Base-by-base conservation (phyloP, 2,329 filamentous ascomycete genomes). In the Pseudogymnoascus sp. region DNA sequence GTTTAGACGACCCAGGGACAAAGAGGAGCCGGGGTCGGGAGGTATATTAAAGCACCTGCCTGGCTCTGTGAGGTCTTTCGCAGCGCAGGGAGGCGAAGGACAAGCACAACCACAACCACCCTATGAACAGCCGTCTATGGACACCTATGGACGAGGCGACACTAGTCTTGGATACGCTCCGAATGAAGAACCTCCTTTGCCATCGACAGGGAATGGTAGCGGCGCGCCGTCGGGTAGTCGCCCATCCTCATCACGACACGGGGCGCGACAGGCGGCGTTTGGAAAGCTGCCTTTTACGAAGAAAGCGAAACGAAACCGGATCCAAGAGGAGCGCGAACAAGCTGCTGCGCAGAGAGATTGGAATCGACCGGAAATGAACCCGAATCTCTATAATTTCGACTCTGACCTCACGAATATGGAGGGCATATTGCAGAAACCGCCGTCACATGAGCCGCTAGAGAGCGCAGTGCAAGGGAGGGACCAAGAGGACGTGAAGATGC, bases 361-460 rank as follows among this genome's bases (percentile, higher is more conserved):
- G 31, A 67, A 68, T 7, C 31, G 45, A 2, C 16, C 47, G 3
- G 21, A 84, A 83, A 66, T 83, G 83, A 84, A 83, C 81, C 69
- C 78, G 63, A 61, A 83, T 11, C 75, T 91, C 54, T 96, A 88
- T 76, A 84, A 84, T 70, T 83, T 97, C 26, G 93, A 97, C 74
- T 96, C 91, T 1, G 89, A 97, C 73, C 82, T 97, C 59, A 86
- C 86, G 64, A 86, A 96, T 69, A 95, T 99, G 91, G 89, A 93
- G 70, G 95, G 91, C 21, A 97, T 97, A 67, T 78, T 97, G 65
- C 86, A 87, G 61, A 85, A 86, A 67, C 86, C 85, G 3, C 82
- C 83, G 16, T 85, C 88, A 0, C 79, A 92, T 71, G 89, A 90
- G 1, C 89, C 90, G 1, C 86, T 91, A 68, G 87, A 85, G 66